Evolutionary conservation across 495 filamentous ascomycete species (phyloP).

Genomic region (Talaromyces thailandensis): DNA sequence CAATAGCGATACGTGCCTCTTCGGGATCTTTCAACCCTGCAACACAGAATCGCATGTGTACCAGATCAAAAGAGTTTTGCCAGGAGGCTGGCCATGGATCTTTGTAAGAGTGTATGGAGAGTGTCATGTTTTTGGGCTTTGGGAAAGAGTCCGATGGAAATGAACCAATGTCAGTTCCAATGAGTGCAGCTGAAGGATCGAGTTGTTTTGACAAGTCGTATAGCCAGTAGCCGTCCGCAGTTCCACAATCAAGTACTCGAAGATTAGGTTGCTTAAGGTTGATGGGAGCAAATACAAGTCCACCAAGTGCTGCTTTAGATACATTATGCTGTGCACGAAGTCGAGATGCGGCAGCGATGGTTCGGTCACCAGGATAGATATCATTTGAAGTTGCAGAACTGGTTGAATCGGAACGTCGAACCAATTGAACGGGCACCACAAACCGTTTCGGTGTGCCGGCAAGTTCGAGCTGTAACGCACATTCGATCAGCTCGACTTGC

Average conservation of each 20-base stretch:
- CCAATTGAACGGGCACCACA: neutral
- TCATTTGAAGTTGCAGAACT: neutral
- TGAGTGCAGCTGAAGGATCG: neutral
- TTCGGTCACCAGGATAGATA: neutral
- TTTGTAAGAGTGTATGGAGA: neutral
- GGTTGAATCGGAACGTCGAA: neutral
- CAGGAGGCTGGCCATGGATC: neutral
- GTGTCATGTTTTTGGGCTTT: neutral
- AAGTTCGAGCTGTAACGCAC: neutral
- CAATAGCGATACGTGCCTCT: neutral
- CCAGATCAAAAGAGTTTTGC: neutral
- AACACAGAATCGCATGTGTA: neutral
- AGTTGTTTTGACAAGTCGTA: neutral
- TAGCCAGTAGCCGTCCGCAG: neutral
- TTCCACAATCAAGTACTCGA: slow-evolving; percentile 1
- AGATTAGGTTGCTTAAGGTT: neutral
- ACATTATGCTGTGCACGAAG: neutral
- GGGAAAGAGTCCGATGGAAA: neutral
- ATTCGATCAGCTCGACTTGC: neutral
- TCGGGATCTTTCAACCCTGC: neutral
- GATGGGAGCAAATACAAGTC: neutral
- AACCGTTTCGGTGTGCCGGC: neutral
- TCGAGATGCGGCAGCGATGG: neutral
- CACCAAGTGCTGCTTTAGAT: neutral
- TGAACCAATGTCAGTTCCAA: neutral